These are phyloP conservation scores for Lignosus rhinocerotis DNA, from an alignment of 1,284 basidiomycete species.

Conservation along the genomic window DNA sequence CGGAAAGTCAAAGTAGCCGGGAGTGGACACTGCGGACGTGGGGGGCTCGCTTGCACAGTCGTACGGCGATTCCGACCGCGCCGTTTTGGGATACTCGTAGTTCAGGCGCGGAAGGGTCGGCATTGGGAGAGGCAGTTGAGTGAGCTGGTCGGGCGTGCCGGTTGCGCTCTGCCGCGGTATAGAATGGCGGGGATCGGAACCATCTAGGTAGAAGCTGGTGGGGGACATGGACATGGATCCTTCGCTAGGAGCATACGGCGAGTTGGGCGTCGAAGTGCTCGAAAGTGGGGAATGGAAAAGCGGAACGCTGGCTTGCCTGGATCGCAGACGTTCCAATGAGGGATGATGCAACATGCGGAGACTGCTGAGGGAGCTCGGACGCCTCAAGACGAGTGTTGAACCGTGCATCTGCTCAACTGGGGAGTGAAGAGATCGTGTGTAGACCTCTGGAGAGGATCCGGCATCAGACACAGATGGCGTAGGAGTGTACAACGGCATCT, in stretches of 20 bases:
- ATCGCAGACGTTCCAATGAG: slow-evolving; percentile 19
- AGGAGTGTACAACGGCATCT: slow-evolving; percentile 37
- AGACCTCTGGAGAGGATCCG: slow-evolving; percentile 19
- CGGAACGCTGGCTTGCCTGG: slow-evolving; percentile 16
- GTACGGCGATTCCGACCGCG: slow-evolving; percentile 16
- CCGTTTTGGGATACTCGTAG: slow-evolving; percentile 12
- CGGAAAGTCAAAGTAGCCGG: slow-evolving; percentile 10
- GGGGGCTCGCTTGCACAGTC: slow-evolving; percentile 11
- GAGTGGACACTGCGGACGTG: slow-evolving; percentile 7
- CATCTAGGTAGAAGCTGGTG: slow-evolving; percentile 6
- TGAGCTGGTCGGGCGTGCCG: slow-evolving; percentile 13
- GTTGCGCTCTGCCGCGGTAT: neutral
- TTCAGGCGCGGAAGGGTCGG: slow-evolving; percentile 14
- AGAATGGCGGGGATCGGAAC: slow-evolving; percentile 7
- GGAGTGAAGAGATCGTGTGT: slow-evolving; percentile 16
- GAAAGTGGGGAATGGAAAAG: slow-evolving; percentile 21
- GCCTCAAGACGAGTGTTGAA: slow-evolving; percentile 12
- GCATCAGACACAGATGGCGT: slow-evolving; percentile 24
- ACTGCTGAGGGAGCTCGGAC: slow-evolving; percentile 19
- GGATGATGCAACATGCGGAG: slow-evolving; percentile 23
- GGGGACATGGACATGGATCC: slow-evolving; percentile 7
- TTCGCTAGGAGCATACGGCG: slow-evolving; percentile 12
- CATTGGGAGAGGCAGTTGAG: slow-evolving; percentile 17
- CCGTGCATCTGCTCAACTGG: slow-evolving; percentile 11
- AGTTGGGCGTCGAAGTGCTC: slow-evolving; percentile 18